These are phyloP conservation scores for Penicillium janthinellum DNA, from an alignment of 2,329 filamentous ascomycete species.

Conservation along the genomic window DNA sequence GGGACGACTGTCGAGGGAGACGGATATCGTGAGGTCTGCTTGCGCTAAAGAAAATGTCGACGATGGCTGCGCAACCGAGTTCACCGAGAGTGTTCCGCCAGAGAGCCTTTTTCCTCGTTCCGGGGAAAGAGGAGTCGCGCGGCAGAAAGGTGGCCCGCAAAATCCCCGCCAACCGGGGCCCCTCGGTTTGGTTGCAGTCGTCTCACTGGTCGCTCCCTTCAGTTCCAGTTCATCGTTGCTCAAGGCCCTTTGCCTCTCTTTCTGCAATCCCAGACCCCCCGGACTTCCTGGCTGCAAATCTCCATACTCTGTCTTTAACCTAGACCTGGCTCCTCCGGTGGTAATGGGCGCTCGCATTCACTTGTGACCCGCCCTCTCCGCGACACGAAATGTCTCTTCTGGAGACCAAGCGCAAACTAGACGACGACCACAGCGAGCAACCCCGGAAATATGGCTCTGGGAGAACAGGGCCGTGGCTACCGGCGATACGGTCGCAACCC, in stretches of 20 bases:
- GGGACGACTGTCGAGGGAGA: background rate
- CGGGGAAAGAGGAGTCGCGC: conserved; percentile 4
- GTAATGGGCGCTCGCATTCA: conserved; percentile 14
- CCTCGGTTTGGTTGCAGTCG: background rate
- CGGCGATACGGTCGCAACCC: conserved; percentile 5
- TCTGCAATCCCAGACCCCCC: background rate
- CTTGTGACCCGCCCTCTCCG: background rate
- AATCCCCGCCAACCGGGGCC: conserved; percentile 2
- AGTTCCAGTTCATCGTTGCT: background rate
- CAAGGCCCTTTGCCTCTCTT: background rate
- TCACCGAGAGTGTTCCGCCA: background rate
- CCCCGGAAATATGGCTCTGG: conserved; percentile 19
- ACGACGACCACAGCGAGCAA: conserved; percentile 29
- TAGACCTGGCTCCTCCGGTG: background rate
- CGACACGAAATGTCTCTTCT: conserved; percentile 36
- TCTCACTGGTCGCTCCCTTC: background rate
- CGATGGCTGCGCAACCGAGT: background rate
- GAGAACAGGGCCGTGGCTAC: background rate
- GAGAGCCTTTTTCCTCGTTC: background rate
- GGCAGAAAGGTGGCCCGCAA: conserved; percentile 5
- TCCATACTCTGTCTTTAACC: background rate
- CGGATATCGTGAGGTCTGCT: background rate
- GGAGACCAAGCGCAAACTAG: conserved; percentile 36
- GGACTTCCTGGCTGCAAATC: background rate
- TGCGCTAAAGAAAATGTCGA: background rate